These are phyloP conservation scores for Paraglomus brasilianum DNA, from an alignment of 192 early-diverging fungal genomes.

Conservation along the genomic window DNA sequence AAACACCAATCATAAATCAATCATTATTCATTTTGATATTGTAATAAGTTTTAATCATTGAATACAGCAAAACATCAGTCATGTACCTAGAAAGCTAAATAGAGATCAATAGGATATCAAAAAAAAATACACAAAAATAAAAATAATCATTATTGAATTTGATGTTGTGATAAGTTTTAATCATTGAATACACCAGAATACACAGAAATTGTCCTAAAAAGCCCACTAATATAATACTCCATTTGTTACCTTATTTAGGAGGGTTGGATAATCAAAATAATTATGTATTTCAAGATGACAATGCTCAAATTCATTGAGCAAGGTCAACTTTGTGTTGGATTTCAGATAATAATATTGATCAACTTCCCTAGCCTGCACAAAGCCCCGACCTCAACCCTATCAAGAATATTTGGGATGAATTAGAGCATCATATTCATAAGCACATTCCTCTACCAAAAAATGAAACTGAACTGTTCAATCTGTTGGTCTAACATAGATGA, in stretches of 20 bases:
- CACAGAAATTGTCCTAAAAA: constrained; percentile 17
- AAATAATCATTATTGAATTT: too few relatives aligned
- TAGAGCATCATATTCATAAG: too few relatives aligned
- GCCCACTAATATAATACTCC: constrained; percentile 5
- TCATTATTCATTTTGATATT: too few relatives aligned
- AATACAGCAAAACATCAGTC: too few relatives aligned
- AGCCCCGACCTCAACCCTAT: too few relatives aligned
- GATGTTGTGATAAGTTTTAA: too few relatives aligned
- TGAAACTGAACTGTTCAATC: neutral
- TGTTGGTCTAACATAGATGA: neutral
- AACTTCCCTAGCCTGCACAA: too few relatives aligned
- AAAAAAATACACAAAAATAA: neutral
- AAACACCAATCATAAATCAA: neutral
- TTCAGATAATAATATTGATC: neutral
- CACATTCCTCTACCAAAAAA: neutral
- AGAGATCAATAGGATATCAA: too few relatives aligned
- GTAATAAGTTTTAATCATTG: too few relatives aligned
- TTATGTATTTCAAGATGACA: constrained; percentile 6
- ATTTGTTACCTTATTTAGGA: neutral
- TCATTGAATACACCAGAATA: too few relatives aligned
- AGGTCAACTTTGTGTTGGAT: neutral
- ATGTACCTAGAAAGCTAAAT: too few relatives aligned
- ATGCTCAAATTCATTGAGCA: neutral
- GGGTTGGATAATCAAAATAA: neutral
- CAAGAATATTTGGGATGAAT: too few relatives aligned